Base-by-base conservation (phyloP, 2,329 filamentous ascomycete genomes). In the Cercospora janseana region DNA sequence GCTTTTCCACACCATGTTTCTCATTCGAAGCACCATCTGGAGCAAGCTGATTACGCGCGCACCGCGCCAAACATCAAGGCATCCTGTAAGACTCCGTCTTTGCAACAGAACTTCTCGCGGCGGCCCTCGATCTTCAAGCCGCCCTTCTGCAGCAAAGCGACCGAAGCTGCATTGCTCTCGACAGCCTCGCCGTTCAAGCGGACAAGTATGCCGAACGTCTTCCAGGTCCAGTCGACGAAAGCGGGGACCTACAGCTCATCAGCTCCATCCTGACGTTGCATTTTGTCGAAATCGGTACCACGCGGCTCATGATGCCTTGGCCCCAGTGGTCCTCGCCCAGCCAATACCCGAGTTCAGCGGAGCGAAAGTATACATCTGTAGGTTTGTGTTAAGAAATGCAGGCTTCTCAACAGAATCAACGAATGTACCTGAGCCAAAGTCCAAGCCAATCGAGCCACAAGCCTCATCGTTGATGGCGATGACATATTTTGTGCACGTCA, bases 291-390 rank as follows among this genome's bases (percentile, higher is more conserved):
- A n/a, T 24, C 15, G 29, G 26, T 38, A 44, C 41, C 9, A 46
- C 20, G 16, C 23, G 31, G 9, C 21, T 15, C 44, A 46, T 46
- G 26, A 46, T 16, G 9, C 57, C 59, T 16, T 57, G 49, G 1
- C 71, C 69, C 69, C 68, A 69, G 27, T 61, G 60, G 23, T 54
- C 52, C 46, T 70, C 67, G 12, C 63, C 66, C 8, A 74, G 49
- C 72, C 72, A 75, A 58, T 70, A 74, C 7, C 71, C 72, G 1
- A 74, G 41, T 49, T 72, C 69, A 1, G 66, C 72, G 1, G 60
- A 62, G 47, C 70, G 69, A 4, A 65, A 56, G 12, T 65, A 60
- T 12, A 70, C 59, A 48, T 72, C 70, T 24, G 31, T n/a, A 15
- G 12, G 23, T 16, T n/a, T 15, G 23, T 26, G 9, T 21, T 35